Evolutionary conservation across 208 protist species (phyloP).

Genomic region (Leishmania lainsoni): DNA sequence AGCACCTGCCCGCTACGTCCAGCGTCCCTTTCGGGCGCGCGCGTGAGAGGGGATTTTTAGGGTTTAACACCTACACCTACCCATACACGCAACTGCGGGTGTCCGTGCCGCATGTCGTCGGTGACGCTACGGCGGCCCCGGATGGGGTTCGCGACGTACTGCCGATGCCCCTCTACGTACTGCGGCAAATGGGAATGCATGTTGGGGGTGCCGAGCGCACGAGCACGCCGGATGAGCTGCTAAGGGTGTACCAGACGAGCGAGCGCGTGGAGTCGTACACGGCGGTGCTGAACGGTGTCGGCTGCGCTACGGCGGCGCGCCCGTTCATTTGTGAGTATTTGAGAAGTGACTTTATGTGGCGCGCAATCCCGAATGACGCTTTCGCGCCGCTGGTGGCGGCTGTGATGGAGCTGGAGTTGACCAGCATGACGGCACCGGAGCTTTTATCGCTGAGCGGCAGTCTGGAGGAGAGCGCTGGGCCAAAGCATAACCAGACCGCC

Average conservation of each 20-base stretch:
- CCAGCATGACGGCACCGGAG: neutral
- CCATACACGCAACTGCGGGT: neutral
- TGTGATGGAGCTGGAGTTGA: neutral
- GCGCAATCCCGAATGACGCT: neutral
- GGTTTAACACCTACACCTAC: neutral
- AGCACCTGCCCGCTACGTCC: too few relatives aligned
- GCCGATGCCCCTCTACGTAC: neutral
- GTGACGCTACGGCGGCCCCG: neutral
- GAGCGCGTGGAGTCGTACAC: neutral
- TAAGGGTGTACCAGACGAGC: neutral
- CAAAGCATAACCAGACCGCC: neutral
- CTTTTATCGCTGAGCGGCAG: neutral
- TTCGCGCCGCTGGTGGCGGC: conserved; percentile 1
- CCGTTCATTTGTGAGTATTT: neutral
- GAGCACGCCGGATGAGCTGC: conserved; percentile 3
- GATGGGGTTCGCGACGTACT: neutral
- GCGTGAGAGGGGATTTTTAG: neutral
- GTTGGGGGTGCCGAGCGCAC: neutral
- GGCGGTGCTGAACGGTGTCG: conserved; percentile 4
- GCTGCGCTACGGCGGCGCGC: neutral
- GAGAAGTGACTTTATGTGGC: neutral
- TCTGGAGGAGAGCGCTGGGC: neutral
- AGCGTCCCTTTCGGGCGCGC: neutral
- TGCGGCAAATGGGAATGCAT: neutral
- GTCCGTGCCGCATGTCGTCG: neutral